These are phyloP conservation scores for Patellifolia procumbens DNA, from an alignment of 179 eudicot species.

Conservation along the genomic window DNA sequence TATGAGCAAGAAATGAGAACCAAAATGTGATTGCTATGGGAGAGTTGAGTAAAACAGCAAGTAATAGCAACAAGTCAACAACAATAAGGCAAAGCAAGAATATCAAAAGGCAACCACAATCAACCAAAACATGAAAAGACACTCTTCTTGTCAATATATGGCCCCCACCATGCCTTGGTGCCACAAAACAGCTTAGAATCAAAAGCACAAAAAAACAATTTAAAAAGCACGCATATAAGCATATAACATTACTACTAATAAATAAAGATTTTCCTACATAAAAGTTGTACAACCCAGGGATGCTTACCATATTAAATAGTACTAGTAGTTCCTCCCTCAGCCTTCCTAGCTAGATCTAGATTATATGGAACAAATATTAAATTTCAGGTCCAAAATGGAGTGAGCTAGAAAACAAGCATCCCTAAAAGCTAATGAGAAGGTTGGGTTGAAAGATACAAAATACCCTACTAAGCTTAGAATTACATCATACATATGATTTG, in stretches of 20 bases:
- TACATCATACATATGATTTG: constrained; percentile 18
- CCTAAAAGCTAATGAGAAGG: constrained; percentile 1
- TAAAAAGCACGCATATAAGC: not conserved
- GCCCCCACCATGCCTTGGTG: no score
- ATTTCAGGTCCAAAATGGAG: constrained; percentile 10
- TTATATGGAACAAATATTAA: constrained; percentile 14
- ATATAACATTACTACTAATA: not conserved
- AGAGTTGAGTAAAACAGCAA: no score
- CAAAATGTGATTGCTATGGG: no score
- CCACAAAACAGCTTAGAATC: no score
- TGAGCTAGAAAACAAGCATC: constrained; percentile 15
- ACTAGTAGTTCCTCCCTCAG: constrained; percentile 12
- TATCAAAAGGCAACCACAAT: no score
- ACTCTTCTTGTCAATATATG: no score
- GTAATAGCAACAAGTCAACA: no score
- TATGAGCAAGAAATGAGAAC: no score
- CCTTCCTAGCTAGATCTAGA: constrained; percentile 21
- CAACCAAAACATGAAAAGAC: no score
- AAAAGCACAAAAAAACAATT: not conserved
- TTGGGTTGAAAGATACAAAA: constrained; percentile 17
- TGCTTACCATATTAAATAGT: not conserved
- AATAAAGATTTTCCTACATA: constrained; percentile 18
- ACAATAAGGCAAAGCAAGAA: no score
- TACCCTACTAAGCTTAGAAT: constrained; percentile 22
- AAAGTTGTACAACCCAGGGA: constrained; percentile 18